These are phyloP conservation scores for Erythrophleum ivorense DNA, from an alignment of 331 rosid genomes.

Conservation along the genomic window DNA sequence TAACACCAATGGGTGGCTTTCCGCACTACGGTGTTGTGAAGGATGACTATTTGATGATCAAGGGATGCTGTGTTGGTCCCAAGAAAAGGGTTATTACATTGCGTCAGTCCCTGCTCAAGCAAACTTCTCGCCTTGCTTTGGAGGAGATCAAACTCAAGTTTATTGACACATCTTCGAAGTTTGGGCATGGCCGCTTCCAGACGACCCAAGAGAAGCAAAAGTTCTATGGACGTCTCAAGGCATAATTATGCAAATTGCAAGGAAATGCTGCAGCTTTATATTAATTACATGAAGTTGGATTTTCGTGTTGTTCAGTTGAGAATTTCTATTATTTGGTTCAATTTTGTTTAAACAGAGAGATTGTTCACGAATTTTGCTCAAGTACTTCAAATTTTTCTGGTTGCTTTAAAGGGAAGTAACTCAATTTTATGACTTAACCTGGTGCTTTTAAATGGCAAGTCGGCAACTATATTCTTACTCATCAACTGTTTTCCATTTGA, in stretches of 20 bases:
- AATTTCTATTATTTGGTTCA: not conserved
- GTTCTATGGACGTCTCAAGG: constrained; percentile 79
- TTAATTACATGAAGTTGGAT: not conserved
- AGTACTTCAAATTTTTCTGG: not conserved
- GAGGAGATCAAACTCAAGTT: constrained; percentile 85
- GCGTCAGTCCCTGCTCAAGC: constrained; percentile 84
- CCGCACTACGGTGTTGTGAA: constrained; percentile 83
- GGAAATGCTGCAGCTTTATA: not conserved
- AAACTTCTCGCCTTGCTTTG: constrained; percentile 73
- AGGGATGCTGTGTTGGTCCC: constrained; percentile 80
- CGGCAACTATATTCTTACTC: too few relatives aligned
- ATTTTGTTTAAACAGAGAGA: not conserved
- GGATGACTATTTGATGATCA: constrained; percentile 66
- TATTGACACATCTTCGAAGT: constrained; percentile 86
- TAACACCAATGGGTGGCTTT: constrained; percentile 66
- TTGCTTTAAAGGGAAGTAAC: not conserved
- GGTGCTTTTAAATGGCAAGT: too few relatives aligned
- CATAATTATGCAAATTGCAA: constrained; percentile 37
- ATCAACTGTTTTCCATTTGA: too few relatives aligned
- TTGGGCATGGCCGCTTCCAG: constrained; percentile 92
- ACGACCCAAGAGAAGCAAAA: constrained; percentile 78
- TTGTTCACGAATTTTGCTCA: not conserved
- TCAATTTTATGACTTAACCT: too few relatives aligned
- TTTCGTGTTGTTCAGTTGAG: not conserved
- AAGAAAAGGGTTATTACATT: constrained; percentile 78